These are phyloP conservation scores for Paecilomyces niveus DNA, from an alignment of 2,329 filamentous ascomycete species.

Conservation along the genomic window DNA sequence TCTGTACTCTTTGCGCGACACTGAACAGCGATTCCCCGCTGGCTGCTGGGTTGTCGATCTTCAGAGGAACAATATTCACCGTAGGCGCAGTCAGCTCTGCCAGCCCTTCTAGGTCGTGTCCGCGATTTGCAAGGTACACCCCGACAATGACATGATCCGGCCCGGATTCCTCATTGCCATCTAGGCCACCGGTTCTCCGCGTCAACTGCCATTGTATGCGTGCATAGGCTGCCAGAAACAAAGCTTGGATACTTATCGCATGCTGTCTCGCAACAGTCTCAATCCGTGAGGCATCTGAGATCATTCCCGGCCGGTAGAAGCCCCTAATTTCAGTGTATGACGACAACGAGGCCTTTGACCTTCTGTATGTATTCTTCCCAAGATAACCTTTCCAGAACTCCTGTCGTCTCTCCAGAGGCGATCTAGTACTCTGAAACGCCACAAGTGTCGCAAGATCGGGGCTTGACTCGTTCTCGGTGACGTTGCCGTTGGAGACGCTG, in stretches of 20 bases:
- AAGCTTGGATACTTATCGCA: conserved; percentile 62
- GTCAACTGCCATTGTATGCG: conserved; percentile 36
- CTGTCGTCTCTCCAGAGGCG: conserved; percentile 22
- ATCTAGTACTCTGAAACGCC: conserved; percentile 21
- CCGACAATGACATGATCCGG: conserved; percentile 55
- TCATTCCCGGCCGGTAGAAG: conserved; percentile 42
- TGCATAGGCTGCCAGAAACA: conserved; percentile 69
- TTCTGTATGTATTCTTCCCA: conserved; percentile 10
- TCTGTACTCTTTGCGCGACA: conserved; percentile 57
- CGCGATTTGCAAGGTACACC: conserved; percentile 75
- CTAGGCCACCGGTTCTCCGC: not conserved
- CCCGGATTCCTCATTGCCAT: conserved; percentile 2
- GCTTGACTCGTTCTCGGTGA: conserved; percentile 9
- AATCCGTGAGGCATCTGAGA: conserved; percentile 36
- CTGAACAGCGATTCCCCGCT: conserved; percentile 32
- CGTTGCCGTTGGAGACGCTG: conserved; percentile 29
- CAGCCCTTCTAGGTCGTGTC: conserved; percentile 44
- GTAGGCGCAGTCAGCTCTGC: conserved; percentile 58
- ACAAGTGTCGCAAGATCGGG: conserved; percentile 37
- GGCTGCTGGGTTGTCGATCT: conserved; percentile 38
- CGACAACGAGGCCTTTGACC: conserved; percentile 2
- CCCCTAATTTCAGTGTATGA: conserved; percentile 13
- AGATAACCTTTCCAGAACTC: conserved; percentile 40
- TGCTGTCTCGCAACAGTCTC: conserved; percentile 38
- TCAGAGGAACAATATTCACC: conserved; percentile 69